These are phyloP conservation scores for Kwoniella newhampshirensis DNA, from an alignment of 768 basidiomycete species.

Conservation along the genomic window DNA sequence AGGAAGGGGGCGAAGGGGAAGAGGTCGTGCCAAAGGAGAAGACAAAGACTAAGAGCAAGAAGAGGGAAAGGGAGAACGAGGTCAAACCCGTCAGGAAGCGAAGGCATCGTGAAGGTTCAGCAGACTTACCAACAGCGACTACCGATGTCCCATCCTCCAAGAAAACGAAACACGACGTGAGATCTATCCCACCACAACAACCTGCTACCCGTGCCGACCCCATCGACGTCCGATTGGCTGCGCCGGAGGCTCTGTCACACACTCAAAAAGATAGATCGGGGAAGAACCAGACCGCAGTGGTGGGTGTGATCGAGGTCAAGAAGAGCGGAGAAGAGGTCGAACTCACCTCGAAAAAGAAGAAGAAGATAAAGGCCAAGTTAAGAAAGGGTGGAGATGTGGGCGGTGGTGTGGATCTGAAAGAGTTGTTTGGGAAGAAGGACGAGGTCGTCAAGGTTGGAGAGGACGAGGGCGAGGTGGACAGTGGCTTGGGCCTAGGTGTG, in stretches of 20 bases:
- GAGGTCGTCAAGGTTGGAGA: constrained; percentile 2
- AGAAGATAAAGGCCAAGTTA: constrained; percentile 14
- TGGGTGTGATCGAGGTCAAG: constrained; percentile 37
- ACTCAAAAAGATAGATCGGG: neutral
- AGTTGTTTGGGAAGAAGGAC: constrained; percentile 16
- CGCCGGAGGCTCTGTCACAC: neutral
- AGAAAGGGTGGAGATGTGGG: constrained; percentile 11
- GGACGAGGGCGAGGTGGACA: constrained; percentile 3
- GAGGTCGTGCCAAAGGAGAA: constrained; percentile 1
- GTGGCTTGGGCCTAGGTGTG: constrained; percentile 36
- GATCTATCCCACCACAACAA: no score
- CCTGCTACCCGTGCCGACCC: constrained; percentile 5
- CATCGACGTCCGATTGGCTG: constrained; percentile 11
- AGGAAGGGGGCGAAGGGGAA: constrained; percentile 4
- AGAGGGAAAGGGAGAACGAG: constrained; percentile 3
- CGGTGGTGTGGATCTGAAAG: constrained; percentile 20
- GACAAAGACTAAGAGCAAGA: constrained; percentile 5
- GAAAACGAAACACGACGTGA: neutral
- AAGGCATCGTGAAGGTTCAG: constrained; percentile 2
- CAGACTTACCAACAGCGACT: neutral
- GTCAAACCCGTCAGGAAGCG: neutral
- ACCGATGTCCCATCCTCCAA: constrained; percentile 1
- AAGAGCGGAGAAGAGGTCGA: constrained; percentile 17
- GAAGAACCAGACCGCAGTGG: constrained; percentile 22
- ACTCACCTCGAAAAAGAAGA: constrained; percentile 17